A percentile compares a stretch with the other conserved stretches of the same genome.
These are phyloP conservation scores for Zasmidium citrigriseum DNA, from an alignment of 2,329 filamentous ascomycete genomes.

Conservation along the genomic window DNA sequence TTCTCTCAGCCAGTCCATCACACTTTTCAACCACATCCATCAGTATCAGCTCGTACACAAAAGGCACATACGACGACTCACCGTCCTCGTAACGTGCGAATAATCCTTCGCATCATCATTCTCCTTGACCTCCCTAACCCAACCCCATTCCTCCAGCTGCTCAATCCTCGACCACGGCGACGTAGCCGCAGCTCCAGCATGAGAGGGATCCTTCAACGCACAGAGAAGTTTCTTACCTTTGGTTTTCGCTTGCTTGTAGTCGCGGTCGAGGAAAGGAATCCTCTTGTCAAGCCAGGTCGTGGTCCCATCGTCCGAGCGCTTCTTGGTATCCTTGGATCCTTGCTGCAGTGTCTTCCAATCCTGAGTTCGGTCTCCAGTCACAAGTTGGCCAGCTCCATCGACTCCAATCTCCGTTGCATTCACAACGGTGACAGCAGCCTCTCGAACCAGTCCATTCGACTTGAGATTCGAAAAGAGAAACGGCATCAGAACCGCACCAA, in stretches of 20 bases:
- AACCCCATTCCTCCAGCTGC: constrained; percentile 6
- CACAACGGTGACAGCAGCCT: neutral
- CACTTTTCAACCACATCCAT: neutral
- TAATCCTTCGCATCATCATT: constrained; percentile 1
- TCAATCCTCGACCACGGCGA: neutral
- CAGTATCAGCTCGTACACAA: neutral
- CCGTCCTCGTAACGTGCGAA: neutral
- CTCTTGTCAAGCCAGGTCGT: neutral
- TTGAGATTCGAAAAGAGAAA: neutral
- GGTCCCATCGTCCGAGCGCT: neutral
- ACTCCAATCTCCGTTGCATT: neutral
- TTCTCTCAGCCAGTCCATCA: neutral
- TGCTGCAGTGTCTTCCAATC: neutral
- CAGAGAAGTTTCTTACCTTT: constrained; percentile 8
- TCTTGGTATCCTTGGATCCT: too few relatives aligned
- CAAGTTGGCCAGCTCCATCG: neutral
- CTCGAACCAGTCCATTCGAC: neutral
- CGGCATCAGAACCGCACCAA: neutral
- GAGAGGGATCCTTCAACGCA: constrained; percentile 1
- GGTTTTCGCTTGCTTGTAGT: constrained; percentile 1
- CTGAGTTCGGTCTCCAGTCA: neutral
- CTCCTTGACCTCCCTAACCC: neutral
- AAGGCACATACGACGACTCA: neutral
- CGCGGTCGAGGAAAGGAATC: neutral
- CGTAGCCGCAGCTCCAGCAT: constrained; percentile 1